Base-by-base conservation (phyloP, 805 yeast genomes). In the Yarrowia sp. region DNA sequence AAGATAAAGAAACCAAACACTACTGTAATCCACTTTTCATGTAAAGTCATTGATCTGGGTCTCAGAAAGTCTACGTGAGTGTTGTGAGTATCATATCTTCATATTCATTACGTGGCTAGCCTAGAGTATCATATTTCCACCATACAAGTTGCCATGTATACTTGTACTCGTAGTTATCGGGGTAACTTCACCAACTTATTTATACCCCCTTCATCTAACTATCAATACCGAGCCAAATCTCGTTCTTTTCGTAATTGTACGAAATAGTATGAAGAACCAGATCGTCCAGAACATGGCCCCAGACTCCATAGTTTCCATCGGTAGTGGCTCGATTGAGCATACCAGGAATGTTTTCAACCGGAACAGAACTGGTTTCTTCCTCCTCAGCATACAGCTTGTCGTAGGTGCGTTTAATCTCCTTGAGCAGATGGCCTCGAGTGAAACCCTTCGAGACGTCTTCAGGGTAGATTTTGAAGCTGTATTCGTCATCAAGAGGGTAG, bases 161-260 rank as follows among this genome's bases (percentile, higher is more conserved):
- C n/a, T n/a, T n/a, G n/a, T n/a, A n/a, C n/a, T n/a, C n/a, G n/a
- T n/a, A n/a, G n/a, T 30, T 10, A 9, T 17, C n/a, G 41, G 22
- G 3, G 9, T n/a, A 8, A 36, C 38, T 33, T 8, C 38, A 52
- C 3, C 36, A 3, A 4, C 28, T n/a, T n/a, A n/a, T n/a, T n/a
- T n/a, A n/a, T n/a, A n/a, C n/a, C n/a, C n/a, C n/a, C n/a, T n/a
- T n/a, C n/a, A n/a, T n/a, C n/a, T 28, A 58, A 33, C 63, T 58
- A 33, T 58, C 63, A 58, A 58, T 58, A n/a, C 63, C 63, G 16
- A 58, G 16, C 51, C 51, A 41, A 22, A 58, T 41, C n/a, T 30
- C 41, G 26, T 58, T 58, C 22, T 41, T 32, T 2, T n/a, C 40
- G 11, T 28, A 17, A 12, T 43, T 22, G 17, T 58, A 58, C 3